These are phyloP conservation scores for Pichia heedii DNA, from an alignment of 805 yeast species.

Conservation along the genomic window DNA sequence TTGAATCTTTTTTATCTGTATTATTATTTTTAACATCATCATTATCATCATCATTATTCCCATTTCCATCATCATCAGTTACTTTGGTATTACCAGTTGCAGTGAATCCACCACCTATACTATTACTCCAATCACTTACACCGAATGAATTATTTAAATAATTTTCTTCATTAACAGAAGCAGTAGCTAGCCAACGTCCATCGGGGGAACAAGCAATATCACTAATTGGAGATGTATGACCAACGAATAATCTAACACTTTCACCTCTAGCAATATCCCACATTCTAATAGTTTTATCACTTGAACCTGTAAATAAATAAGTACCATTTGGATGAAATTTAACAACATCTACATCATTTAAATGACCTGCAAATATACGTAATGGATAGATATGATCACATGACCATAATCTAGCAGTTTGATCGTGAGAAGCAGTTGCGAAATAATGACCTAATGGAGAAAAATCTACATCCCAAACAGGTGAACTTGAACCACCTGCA, in stretches of 20 bases:
- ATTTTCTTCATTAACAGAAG: constrained; percentile 9
- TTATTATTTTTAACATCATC: not conserved
- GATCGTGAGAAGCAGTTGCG: constrained; percentile 97
- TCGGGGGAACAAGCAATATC: constrained; percentile 88
- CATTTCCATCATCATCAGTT: not conserved
- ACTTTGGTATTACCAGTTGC: constrained; percentile 3
- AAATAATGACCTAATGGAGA: constrained; percentile 95
- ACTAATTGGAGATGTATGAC: constrained; percentile 85
- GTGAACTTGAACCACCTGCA: constrained; percentile 44
- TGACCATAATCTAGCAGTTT: constrained; percentile 96
- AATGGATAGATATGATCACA: constrained; percentile 96
- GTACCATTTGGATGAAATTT: constrained; percentile 95
- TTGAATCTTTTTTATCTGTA: too few relatives aligned
- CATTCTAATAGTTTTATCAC: constrained; percentile 94
- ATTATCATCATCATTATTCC: not conserved
- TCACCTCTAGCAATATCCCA: constrained; percentile 92
- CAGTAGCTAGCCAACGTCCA: constrained; percentile 93
- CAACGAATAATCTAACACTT: constrained; percentile 84
- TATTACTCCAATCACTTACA: constrained; percentile 6
- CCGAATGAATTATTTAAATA: constrained; percentile 8
- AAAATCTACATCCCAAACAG: constrained; percentile 95
- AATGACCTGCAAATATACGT: constrained; percentile 94
- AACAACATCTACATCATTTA: constrained; percentile 92
- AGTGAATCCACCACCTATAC: constrained; percentile 8
- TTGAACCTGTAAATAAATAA: constrained; percentile 88